These are phyloP conservation scores for Cystofilobasidium macerans DNA, from an alignment of 768 basidiomycete species.

Conservation along the genomic window DNA sequence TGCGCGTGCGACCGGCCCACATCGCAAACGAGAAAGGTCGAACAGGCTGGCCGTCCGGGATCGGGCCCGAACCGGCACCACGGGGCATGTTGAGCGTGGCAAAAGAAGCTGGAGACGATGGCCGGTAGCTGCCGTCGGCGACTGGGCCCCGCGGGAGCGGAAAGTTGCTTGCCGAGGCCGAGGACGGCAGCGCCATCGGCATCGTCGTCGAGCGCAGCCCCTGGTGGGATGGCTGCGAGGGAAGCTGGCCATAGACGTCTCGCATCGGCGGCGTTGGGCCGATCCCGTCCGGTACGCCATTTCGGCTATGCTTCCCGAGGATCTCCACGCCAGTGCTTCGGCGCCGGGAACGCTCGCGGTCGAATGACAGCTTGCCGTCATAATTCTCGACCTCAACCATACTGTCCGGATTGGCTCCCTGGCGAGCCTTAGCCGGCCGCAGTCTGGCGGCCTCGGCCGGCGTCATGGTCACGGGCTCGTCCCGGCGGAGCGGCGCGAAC, in stretches of 20 bases:
- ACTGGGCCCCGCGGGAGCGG: not conserved
- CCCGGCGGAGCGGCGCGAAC: conserved; percentile 11
- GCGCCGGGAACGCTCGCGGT: not conserved
- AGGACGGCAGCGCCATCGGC: not conserved
- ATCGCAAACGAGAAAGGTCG: conserved; percentile 41
- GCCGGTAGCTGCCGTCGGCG: conserved; percentile 9
- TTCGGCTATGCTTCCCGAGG: not conserved
- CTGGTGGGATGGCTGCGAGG: not conserved
- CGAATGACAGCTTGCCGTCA: not conserved
- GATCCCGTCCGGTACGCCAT: not conserved
- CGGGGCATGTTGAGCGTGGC: not conserved
- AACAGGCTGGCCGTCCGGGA: conserved; percentile 20
- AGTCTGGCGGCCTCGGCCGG: not conserved
- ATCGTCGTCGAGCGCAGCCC: conserved; percentile 11
- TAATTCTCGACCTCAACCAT: conserved; percentile 1
- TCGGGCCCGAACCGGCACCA: not conserved
- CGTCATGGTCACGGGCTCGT: not conserved
- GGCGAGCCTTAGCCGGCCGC: not conserved
- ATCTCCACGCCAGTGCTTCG: not conserved
- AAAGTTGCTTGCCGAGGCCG: conserved; percentile 4
- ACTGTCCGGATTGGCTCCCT: not conserved
- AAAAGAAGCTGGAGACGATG: not conserved
- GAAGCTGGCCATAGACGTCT: no score
- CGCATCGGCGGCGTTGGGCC: not conserved
- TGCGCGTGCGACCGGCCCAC: conserved; percentile 34